phyloP scores from a whole-genome alignment of 306 rosid species.

The Sesbania bispinosa region DNA sequence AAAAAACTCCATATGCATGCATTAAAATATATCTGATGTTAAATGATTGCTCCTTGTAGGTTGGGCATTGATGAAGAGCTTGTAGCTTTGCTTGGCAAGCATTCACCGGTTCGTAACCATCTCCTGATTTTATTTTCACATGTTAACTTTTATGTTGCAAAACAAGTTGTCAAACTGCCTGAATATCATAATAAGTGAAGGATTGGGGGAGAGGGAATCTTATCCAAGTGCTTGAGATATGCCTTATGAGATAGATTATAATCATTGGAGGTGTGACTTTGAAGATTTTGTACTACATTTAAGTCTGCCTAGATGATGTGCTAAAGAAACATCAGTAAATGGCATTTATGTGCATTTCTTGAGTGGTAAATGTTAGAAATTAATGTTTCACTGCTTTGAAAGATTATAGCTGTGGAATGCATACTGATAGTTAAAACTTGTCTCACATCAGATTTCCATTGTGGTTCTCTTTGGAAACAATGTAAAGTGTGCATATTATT shows the following conservation, averaged over 20 bases:
- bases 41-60: constrained; percentile 41
- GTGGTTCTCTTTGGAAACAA: constrained; percentile 5
- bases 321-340: too few relatives aligned
- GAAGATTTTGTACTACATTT: too few relatives aligned
- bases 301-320: too few relatives aligned
- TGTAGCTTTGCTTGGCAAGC: constrained; percentile 78
- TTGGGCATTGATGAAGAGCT: constrained; percentile 97
- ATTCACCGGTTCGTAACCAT: constrained; percentile 68
- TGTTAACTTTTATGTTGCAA: neutral
- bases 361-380: neutral
- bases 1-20: constrained; percentile 3
- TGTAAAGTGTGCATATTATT: neutral
- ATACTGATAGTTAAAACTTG: too few relatives aligned
- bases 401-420: neutral
- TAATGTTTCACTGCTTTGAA: neutral
- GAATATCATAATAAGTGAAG: neutral
- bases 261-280: neutral
- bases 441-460: too few relatives aligned
- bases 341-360: neutral
- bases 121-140: constrained; percentile 15
- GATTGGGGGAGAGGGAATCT: too few relatives aligned
- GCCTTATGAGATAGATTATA: too few relatives aligned
- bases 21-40: constrained; percentile 21
- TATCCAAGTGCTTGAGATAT: too few relatives aligned
- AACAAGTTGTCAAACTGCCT: constrained; percentile 1